Conservation (phyloP, 345 rosid species). For the Eucalyptus caleyi region DNA sequence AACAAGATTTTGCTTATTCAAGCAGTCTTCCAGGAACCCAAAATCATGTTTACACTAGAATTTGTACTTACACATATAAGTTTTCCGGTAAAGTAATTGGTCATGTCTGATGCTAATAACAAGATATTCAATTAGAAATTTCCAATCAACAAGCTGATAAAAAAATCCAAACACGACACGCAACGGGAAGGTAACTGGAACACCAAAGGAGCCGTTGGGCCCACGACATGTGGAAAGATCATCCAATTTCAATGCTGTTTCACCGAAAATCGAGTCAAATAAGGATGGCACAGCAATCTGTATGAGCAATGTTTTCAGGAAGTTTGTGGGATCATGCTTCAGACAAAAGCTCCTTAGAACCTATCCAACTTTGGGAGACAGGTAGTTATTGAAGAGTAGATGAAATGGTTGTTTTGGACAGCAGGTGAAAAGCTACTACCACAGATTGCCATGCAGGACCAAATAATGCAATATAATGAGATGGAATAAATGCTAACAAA, state of each 20-base stretch:
- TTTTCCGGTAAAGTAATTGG: background rate
- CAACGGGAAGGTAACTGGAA: background rate
- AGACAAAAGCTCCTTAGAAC: background rate
- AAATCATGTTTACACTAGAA: background rate
- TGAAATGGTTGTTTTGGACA: conserved; percentile 18
- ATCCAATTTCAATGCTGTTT: background rate
- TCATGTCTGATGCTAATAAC: background rate
- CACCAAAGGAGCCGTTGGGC: background rate
- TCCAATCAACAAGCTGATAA: background rate
- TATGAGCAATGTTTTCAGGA: background rate
- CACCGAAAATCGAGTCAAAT: conserved; percentile 1
- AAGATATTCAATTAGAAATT: background rate
- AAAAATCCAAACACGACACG: conserved; percentile 8
- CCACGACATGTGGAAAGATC: background rate
- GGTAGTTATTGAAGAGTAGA: conserved; percentile 45
- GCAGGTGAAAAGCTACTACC: conserved; percentile 4
- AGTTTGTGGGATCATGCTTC: background rate
- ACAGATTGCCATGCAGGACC: background rate
- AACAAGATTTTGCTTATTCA: background rate
- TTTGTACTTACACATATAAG: background rate
- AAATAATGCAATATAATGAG: background rate
- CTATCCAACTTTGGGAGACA: conserved; percentile 16
- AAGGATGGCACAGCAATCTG: background rate
- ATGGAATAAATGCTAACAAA: background rate
- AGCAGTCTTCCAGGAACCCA: background rate